Evolutionary conservation across 164 flowering plant species (phyloP), one percentile per base, ranked within the genome.

Genomic region (Sedum album): DNA sequence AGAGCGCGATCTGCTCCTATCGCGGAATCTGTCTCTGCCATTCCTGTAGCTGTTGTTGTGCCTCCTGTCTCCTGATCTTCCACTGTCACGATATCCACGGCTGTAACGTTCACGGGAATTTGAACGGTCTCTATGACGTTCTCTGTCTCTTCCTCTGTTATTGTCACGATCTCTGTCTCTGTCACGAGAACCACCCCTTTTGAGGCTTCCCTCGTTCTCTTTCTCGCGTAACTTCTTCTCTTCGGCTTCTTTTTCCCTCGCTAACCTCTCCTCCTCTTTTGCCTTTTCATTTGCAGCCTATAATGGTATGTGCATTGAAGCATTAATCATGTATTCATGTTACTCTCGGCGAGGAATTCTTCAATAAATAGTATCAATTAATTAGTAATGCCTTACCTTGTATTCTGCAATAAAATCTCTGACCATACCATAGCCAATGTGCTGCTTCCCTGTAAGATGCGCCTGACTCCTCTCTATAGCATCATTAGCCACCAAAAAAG

Each of bases 401-500:
- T 69, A 73, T 78, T 91, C 97, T 0, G 79, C 21, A 35, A 95
- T 85, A 76, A 88, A 95, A 78, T 95, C 99, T 36, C 99, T 80
- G 53, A 92, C 96, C 97, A 90, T 79, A 68, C 97, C 97, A 81
- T 86, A 95, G 70, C 99, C 99, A 80, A 95, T 79, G 75, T 95
- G 99, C 80, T 95, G 99, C 82, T 95, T 95, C 39, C 97, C 97
- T 8, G 91, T 84, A 71, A 95, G 83, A 77, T 95, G 99, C 68
- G 99, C 89, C 76, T 95, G 97, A 44, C 93, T 85, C 77, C 99
- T 88, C 81, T 95, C 99, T 36, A 79, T 84, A 65, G 96, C 99
- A 85, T 95, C 99, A 80, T 95, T 95, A 57, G 96, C 99, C 6
- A 95, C 87, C 31, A 95, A 85, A 76, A 95, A 95, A 49, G 99